Evolutionary conservation across 306 rosid species (phyloP).

Genomic region (Glycine latifolia): DNA sequence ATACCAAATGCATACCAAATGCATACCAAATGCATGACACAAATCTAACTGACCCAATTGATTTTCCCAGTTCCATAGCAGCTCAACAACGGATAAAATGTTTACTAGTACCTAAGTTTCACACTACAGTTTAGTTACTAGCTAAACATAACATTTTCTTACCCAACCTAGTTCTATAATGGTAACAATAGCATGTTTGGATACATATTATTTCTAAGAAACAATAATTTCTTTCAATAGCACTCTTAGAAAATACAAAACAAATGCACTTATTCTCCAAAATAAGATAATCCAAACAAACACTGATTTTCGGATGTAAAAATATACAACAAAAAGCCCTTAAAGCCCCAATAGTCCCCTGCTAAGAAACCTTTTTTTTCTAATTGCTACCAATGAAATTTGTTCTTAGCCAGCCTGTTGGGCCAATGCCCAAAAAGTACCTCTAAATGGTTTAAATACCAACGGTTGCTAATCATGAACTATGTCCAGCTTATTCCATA

Average conservation of each 20-base stretch:
- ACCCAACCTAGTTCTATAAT: background rate
- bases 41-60: too few relatives aligned
- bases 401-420: background rate
- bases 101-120: too few relatives aligned
- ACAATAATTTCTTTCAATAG: background rate
- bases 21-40: too few relatives aligned
- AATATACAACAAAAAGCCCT: background rate
- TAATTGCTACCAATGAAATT: too few relatives aligned
- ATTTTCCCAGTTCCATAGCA: too few relatives aligned
- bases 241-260: background rate
- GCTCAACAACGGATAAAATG: too few relatives aligned
- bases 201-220: background rate
- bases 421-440: background rate
- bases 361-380: background rate
- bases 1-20: too few relatives aligned
- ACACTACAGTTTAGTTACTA: too few relatives aligned
- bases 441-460: background rate
- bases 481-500: background rate
- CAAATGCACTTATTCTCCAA: background rate
- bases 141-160: background rate
- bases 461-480: background rate
- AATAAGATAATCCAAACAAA: background rate
- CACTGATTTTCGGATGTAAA: too few relatives aligned
- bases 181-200: background rate
- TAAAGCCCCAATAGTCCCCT: background rate